Base-by-base conservation (phyloP, 139 green algal species). In the Asterochloris sp. region DNA sequence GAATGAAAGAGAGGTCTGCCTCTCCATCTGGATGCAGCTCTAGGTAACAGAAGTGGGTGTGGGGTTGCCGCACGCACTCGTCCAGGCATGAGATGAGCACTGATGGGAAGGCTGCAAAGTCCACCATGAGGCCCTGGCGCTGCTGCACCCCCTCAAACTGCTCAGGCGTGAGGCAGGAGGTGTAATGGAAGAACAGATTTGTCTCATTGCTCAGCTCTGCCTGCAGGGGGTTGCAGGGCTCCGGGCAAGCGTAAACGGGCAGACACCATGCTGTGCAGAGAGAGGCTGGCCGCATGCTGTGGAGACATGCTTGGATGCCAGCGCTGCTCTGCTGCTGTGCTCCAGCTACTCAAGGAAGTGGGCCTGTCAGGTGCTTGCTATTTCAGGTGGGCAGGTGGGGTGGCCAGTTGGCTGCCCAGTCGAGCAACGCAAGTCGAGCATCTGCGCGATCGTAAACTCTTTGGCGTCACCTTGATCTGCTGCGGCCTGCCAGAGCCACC, bases 171-270 rank as follows among this genome's bases (percentile, higher is more conserved):
- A 93, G 82, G 21, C 91, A 86, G 78, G 93, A 89, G 1, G 82
- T 69, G 74, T 93, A 95, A 78, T 93, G 85, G 75, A 93, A 94
- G 90, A 95, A 95, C 14, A 95, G 83, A 71, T 95, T 93, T 62
- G 78, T 89, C 77, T 95, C 91, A 69, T 85, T 91, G 81, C 76
- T 89, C 23, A 95, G 83, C 86, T 94, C 91, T 54, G 93, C 76
- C 86, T 89, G 84, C 16, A 87, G 38, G 38, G 38, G 38, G 38
- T 2, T 54, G 38, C 38, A 54, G 38, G 6, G 38, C 4, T 6
- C 38, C 38, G 38, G 38, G 38, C 2, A 54, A 54, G 38, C 38
- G 6, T 2, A 54, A 54, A 6, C 38, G 38, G 38, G 38, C 38
- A 54, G 38, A 54, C 38, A 54, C 38, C 38, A 54, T 54, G 38